Evolutionary conservation across 2,329 filamentous ascomycete species (phyloP).

Genomic region (Trematosphaeria pertusa): DNA sequence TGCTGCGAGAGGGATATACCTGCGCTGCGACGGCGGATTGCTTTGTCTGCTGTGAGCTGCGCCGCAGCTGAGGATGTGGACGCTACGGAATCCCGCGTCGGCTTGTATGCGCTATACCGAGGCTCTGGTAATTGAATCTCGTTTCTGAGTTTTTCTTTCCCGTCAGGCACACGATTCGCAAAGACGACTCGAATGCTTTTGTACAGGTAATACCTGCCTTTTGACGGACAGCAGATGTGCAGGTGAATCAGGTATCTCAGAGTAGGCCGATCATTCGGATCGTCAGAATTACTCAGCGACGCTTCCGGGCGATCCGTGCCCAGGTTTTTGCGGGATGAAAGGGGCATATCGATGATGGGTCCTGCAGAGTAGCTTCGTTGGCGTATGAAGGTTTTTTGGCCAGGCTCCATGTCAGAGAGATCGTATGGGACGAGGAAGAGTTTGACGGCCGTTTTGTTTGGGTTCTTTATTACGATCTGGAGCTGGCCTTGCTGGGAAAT

Average conservation of each 20-base stretch:
- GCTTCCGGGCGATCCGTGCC: constrained; percentile 63
- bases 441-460: constrained; percentile 97
- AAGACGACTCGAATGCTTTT: constrained; percentile 94
- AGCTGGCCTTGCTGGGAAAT: constrained; percentile 94
- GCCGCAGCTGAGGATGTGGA: constrained; percentile 24
- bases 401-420: constrained; percentile 87
- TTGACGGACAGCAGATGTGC: constrained; percentile 87
- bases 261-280: constrained; percentile 70
- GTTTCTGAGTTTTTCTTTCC: constrained; percentile 89
- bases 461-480: constrained; percentile 97
- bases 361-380: constrained; percentile 92
- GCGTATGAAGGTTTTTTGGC: constrained; percentile 93
- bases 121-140: constrained; percentile 91
- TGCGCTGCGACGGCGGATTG: constrained; percentile 39
- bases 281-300: constrained; percentile 56
- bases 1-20: constrained; percentile 38
- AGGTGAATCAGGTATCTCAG: constrained; percentile 90
- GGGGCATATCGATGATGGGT: constrained; percentile 77
- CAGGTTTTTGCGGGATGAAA: constrained; percentile 54
- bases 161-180: constrained; percentile 93
- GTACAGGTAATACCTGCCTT: constrained; percentile 87
- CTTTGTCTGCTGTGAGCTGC: constrained; percentile 34
- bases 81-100: constrained; percentile 53
- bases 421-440: constrained; percentile 95
- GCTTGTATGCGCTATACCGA: constrained; percentile 83